Base-by-base conservation (phyloP, 305 asterid genomes). In the Euphrasia arctica region DNA sequence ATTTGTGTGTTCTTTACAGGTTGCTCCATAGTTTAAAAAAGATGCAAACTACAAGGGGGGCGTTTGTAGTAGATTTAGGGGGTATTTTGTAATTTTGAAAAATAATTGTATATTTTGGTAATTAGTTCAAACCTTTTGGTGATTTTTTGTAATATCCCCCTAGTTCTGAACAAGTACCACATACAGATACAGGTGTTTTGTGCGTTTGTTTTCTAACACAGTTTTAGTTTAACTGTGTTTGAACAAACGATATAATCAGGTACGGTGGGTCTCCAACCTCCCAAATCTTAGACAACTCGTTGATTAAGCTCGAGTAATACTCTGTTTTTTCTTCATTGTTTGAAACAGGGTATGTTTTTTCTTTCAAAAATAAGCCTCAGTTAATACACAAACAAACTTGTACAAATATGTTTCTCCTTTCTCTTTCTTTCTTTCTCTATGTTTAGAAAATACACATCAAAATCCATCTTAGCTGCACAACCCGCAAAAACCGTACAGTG, bases 321-420 rank as follows among this genome's bases (percentile, higher is more conserved):
- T 43, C 47, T 18, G 31, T 18, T 18, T 18, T 18, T 18, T 18
- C 22, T 18, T 36, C 57, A 25, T 65, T 48, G 69, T 74, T 64
- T 71, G 71, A 62, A 65, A 70, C 68, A 52, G 25, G 2, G 47
- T 3, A 8, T 28, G 4, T 4, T n/a, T 5, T 1, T 9, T 5
- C 22, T 18, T 18, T 18, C 22, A 18, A 18, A 18, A 18, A 18
- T 18, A 39, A 18, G 22, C 43, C 1, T 39, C 52, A 47, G n/a
- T 47, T 47, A 47, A 12, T 47, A n/a, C 52, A 11, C 18, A 10
- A 47, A 47, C 52, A 47, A 11, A 14, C 25, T 50, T 50, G 9
- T 50, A 14, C 9, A 13, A 39, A 4, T 50, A 50, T 7, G 55
- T 15, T 47, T 18, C 22, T 18, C 2, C 52, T 14, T 14, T 54